phyloP scores from a whole-genome alignment of 495 filamentous ascomycete genomes.

The Staphylotrichum longicolle region DNA sequence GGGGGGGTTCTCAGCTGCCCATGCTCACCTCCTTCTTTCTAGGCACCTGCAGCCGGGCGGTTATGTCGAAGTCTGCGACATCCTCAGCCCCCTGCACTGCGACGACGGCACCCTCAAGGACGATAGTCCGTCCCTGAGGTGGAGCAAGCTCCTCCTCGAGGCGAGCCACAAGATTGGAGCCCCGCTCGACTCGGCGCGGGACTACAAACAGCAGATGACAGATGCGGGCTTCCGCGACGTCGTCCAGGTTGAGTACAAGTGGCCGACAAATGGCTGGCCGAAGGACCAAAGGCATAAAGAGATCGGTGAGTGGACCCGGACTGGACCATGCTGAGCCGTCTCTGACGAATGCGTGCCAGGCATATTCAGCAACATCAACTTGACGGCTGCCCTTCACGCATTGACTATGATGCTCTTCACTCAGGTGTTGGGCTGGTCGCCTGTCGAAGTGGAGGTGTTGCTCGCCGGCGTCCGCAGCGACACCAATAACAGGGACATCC shows the following conservation, averaged over 20 bases:
- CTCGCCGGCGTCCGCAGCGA: conserved; percentile 26
- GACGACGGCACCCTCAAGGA: conserved; percentile 17
- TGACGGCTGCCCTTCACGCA: conserved; percentile 18
- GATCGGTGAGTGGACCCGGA: conserved; percentile 3
- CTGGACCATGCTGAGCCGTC: neutral
- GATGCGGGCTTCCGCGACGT: conserved; percentile 23
- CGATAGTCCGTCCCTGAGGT: neutral
- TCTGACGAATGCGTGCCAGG: too few relatives aligned
- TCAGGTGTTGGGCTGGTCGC: conserved; percentile 23
- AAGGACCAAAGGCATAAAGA: conserved; percentile 20
- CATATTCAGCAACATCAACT: conserved; percentile 9
- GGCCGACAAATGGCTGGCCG: conserved; percentile 19
- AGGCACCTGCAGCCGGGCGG: conserved; percentile 25
- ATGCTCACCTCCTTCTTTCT: neutral
- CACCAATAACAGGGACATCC: conserved; percentile 23
- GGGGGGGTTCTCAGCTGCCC: too few relatives aligned
- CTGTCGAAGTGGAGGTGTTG: conserved; percentile 26
- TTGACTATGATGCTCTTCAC: conserved; percentile 26
- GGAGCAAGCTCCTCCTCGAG: conserved; percentile 16
- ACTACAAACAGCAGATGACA: conserved; percentile 13
- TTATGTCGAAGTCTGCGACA: conserved; percentile 17
- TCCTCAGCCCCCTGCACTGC: neutral
- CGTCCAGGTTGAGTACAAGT: conserved; percentile 11
- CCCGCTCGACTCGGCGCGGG: neutral
- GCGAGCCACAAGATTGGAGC: conserved; percentile 5